A percentile compares a stretch with the other conserved stretches of the same genome.
These are phyloP conservation scores for Paecilomyces sp. DNA, from an alignment of 2,329 filamentous ascomycete genomes.

Conservation along the genomic window DNA sequence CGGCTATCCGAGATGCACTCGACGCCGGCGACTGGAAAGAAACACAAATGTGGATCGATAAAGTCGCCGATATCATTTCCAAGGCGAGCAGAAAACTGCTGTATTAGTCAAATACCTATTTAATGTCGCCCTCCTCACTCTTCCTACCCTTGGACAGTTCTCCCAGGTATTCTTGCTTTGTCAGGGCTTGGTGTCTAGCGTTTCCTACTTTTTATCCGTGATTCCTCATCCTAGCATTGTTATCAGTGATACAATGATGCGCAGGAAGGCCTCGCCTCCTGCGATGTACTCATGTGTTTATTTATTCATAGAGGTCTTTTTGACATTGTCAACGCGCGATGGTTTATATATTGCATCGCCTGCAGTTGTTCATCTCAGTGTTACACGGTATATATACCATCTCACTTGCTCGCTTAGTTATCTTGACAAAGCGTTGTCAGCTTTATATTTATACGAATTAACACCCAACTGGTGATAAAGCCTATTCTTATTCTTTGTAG, in stretches of 20 bases:
- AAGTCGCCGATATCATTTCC: conserved; percentile 61
- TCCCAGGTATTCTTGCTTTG: background rate
- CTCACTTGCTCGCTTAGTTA: background rate
- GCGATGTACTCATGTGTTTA: background rate
- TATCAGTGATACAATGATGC: background rate
- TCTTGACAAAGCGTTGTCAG: background rate
- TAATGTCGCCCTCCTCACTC: background rate
- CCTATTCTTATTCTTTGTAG: no score
- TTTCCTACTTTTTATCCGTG: background rate
- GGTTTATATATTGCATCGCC: background rate
- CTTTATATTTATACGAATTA: background rate
- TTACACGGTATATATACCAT: background rate
- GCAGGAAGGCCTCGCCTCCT: background rate
- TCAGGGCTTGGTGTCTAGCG: background rate
- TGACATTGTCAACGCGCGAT: background rate
- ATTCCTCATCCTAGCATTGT: background rate
- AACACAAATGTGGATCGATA: conserved; percentile 62
- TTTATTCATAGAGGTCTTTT: background rate
- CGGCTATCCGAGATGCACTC: conserved; percentile 76
- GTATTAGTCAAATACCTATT: conserved; percentile 10
- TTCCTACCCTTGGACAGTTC: background rate
- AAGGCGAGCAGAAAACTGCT: conserved; percentile 50
- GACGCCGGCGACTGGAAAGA: conserved; percentile 62
- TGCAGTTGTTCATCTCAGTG: background rate
- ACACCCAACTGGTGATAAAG: no score